These are phyloP conservation scores for Dissophora ornata DNA, from an alignment of 192 early-diverging fungal genomes.

Conservation along the genomic window DNA sequence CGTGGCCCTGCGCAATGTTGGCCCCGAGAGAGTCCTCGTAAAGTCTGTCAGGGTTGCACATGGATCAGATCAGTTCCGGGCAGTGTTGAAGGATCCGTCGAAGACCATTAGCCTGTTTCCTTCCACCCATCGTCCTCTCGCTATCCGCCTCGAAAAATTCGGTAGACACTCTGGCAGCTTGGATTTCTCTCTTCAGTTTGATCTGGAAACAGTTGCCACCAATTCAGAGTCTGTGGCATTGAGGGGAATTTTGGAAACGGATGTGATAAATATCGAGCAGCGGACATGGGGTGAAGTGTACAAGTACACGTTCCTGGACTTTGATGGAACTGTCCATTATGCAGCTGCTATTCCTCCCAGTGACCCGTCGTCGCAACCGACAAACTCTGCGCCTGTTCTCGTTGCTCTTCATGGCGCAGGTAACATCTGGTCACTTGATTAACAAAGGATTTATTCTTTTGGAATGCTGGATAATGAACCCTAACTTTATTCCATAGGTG, in stretches of 20 bases:
- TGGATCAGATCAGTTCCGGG: slow-evolving; percentile 8
- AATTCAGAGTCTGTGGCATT: neutral
- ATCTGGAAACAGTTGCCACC: neutral
- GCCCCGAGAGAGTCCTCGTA: slow-evolving; percentile 18
- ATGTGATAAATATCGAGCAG: slow-evolving; percentile 22
- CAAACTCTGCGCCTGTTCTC: slow-evolving; percentile 61
- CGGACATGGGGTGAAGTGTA: slow-evolving; percentile 64
- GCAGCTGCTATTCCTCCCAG: slow-evolving; percentile 60
- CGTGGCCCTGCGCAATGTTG: slow-evolving; percentile 47
- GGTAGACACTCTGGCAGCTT: neutral
- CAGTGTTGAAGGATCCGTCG: neutral
- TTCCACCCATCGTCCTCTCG: slow-evolving; percentile 28
- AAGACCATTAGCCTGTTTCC: slow-evolving; percentile 8
- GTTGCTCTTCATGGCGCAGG: slow-evolving; percentile 82
- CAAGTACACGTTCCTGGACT: slow-evolving; percentile 77
- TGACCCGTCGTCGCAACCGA: slow-evolving; percentile 33
- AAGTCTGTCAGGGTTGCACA: slow-evolving; percentile 12
- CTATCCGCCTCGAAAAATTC: slow-evolving; percentile 1
- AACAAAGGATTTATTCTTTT: neutral
- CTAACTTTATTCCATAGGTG: slow-evolving; percentile 15
- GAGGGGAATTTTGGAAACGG: slow-evolving; percentile 4
- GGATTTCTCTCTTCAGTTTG: slow-evolving; percentile 19
- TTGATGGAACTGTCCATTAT: slow-evolving; percentile 76
- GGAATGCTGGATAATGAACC: neutral
- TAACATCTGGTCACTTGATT: neutral